Evolutionary conservation across 2,329 filamentous ascomycete species (phyloP), one percentile per base, ranked within the genome.

Genomic region (Cercospora sp.): DNA sequence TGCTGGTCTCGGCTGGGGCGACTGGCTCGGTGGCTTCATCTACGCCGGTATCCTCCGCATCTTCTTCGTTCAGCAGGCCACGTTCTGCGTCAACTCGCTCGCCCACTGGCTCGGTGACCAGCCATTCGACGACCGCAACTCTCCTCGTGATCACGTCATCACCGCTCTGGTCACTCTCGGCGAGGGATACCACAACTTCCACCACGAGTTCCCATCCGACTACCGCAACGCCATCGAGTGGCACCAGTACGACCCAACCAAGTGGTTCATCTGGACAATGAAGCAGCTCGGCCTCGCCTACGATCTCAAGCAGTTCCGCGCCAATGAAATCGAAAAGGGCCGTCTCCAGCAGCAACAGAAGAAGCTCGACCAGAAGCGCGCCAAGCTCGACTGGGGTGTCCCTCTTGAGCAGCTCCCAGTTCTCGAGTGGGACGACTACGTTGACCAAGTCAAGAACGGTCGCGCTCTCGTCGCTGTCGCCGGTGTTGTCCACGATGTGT

Each of bases 161-260:
- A 96, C 92, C 48, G 92, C 92, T 55, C 83, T 96, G 18, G 89
- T 93, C 74, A 96, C 92, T 53, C 89, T 96, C 23, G 92, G 92
- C 60, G 92, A 94, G 82, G 92, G 92, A 31, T 96, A 96, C 84
- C 92, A 96, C 87, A 96, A 96, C 86, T 96, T 96, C 87, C 92
- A 96, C 83, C 92, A 96, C 86, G 92, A 96, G 81, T 96, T 96
- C 83, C 93, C 93, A 64, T 94, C 91, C 10, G 92, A 96, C 81
- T 96, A 95, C 88, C 91, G 92, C 79, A 96, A 96, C 79, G 92
- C 92, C 70, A 94, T 95, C 74, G 86, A 93, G 81, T 96, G 92
- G 92, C 90, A 89, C 83, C 92, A 96, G 83, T 96, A 96, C 77
- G 92, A 96, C 80, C 92, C 92, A 58, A 96, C 92, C 80, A 96